Conservation (phyloP, 352 stramenopile species). For the Phytophthora cryptogea region DNA sequence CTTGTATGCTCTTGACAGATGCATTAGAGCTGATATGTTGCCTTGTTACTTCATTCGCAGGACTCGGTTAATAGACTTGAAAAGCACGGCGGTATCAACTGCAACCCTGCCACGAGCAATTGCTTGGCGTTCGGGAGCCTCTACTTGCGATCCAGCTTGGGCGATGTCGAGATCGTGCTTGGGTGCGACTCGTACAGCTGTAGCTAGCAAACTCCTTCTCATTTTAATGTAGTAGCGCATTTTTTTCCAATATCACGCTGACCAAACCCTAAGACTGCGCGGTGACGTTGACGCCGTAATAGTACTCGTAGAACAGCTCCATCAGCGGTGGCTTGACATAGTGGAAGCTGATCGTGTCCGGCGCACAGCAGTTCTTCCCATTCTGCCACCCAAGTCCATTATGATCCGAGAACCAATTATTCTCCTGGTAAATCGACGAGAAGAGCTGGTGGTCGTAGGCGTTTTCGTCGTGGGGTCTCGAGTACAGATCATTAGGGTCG, state of each 20-base stretch:
- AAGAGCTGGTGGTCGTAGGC: slow-evolving; percentile 78
- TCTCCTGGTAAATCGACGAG: slow-evolving; percentile 80
- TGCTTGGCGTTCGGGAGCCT: slow-evolving; percentile 71
- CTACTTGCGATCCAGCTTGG: slow-evolving; percentile 62
- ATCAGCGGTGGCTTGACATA: slow-evolving; percentile 87
- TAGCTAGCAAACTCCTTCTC: slow-evolving; percentile 22
- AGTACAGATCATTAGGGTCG: slow-evolving; percentile 72
- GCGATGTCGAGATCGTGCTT: slow-evolving; percentile 69
- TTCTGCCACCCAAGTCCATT: slow-evolving; percentile 82
- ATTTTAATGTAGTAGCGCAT: neutral
- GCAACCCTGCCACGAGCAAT: slow-evolving; percentile 44
- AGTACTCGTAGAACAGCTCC: slow-evolving; percentile 86
- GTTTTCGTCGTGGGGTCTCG: slow-evolving; percentile 65
- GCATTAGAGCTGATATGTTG: neutral
- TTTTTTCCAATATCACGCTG: neutral
- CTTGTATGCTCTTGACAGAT: neutral
- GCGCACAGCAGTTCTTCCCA: slow-evolving; percentile 72
- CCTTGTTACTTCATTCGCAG: slow-evolving; percentile 1
- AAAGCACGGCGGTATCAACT: slow-evolving; percentile 73
- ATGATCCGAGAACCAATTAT: slow-evolving; percentile 91
- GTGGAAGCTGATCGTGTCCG: slow-evolving; percentile 83
- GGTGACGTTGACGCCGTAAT: slow-evolving; percentile 48
- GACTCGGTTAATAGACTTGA: slow-evolving; percentile 35
- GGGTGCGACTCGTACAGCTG: slow-evolving; percentile 74
- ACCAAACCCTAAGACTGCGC: neutral